Evolutionary conservation across 345 rosid species (phyloP).

Genomic region (Ailanthus altissimus): DNA sequence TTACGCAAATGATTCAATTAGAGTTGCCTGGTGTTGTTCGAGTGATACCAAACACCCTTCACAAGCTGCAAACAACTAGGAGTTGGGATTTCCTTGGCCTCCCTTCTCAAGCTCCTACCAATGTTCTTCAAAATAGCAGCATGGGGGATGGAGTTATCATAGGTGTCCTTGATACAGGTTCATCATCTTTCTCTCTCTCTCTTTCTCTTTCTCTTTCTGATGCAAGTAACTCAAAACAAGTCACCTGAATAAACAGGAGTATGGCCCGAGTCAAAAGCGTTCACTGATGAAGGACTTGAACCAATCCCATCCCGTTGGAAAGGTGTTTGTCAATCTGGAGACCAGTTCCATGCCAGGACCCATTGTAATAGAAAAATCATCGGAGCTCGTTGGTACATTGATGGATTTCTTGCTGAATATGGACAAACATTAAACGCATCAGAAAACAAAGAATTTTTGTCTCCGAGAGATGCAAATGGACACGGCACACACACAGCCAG

Average conservation of each 20-base stretch:
- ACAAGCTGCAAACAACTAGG: conserved; percentile 63
- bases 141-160: conserved; percentile 73
- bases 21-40: conserved; percentile 60
- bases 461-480: conserved; percentile 55
- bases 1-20: conserved; percentile 25
- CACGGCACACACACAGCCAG: conserved; percentile 69
- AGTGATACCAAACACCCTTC: conserved; percentile 50
- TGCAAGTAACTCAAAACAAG: background rate
- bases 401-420: conserved; percentile 42
- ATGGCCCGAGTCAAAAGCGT: conserved; percentile 55
- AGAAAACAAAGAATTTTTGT: conserved; percentile 37
- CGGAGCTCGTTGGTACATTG: conserved; percentile 47
- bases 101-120: conserved; percentile 39
- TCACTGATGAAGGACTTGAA: conserved; percentile 46
- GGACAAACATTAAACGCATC: conserved; percentile 38
- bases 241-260: conserved; percentile 26
- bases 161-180: conserved; percentile 68
- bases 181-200: background rate
- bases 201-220: background rate
- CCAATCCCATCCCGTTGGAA: conserved; percentile 56
- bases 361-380: conserved; percentile 56
- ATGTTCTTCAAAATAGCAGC: conserved; percentile 43
- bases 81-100: conserved; percentile 67
- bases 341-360: conserved; percentile 30
- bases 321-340: conserved; percentile 45